These are phyloP conservation scores for Avena eriantha DNA, from an alignment of 176 grass and related monocot species.

Conservation along the genomic window DNA sequence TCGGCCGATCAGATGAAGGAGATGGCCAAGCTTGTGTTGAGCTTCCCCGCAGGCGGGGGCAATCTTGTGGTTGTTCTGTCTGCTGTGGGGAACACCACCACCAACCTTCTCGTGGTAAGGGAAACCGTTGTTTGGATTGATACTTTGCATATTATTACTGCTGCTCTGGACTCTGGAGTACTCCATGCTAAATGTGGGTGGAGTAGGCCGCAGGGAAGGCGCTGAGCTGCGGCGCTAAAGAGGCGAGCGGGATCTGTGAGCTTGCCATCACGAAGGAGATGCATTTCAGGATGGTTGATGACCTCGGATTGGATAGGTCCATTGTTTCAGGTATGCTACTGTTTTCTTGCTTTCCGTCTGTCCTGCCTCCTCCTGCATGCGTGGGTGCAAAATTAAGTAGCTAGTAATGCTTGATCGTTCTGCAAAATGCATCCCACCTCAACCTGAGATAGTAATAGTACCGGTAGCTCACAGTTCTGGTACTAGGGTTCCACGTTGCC, in stretches of 20 bases:
- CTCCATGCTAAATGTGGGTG: neutral
- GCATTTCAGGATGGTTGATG: slow-evolving; percentile 51
- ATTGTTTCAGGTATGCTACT: slow-evolving; percentile 70
- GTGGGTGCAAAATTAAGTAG: too few species aligned
- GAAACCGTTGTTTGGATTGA: neutral
- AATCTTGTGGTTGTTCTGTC: neutral
- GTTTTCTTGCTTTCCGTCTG: too few species aligned
- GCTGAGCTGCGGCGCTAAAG: neutral
- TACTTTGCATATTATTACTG: too few species aligned
- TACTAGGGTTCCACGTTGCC: too few species aligned
- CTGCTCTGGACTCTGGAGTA: too few species aligned
- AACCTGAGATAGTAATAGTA: too few species aligned
- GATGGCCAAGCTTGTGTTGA: neutral
- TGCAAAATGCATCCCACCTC: too few species aligned
- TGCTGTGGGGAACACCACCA: neutral
- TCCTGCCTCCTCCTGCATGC: neutral
- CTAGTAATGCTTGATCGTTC: too few species aligned
- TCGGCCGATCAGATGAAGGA: neutral
- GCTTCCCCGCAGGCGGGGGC: neutral
- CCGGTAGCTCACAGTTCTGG: too few species aligned
- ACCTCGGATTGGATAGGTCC: slow-evolving; percentile 70
- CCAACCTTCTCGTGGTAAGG: neutral
- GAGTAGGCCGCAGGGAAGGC: neutral
- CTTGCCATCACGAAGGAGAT: neutral
- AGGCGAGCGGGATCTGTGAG: neutral